Evolutionary conservation across 768 basidiomycete genomes (phyloP).

Genomic region (Lactarius indigo): DNA sequence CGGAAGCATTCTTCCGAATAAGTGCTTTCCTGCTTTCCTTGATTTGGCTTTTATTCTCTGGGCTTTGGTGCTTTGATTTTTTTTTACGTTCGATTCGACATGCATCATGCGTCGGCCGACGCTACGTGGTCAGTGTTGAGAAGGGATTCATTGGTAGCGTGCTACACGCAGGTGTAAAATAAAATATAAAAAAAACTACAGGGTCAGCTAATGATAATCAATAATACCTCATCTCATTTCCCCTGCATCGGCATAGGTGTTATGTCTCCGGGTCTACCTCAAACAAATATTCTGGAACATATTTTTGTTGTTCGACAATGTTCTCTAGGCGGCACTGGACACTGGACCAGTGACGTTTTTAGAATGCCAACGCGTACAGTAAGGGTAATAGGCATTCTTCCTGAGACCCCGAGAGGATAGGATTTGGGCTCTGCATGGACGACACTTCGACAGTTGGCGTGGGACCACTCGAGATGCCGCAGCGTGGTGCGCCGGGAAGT

Average conservation of each 20-base stretch:
- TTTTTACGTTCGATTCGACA: background rate
- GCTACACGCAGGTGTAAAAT: too few relatives aligned
- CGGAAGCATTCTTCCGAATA: conserved; percentile 3
- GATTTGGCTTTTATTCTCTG: background rate
- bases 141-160: too few relatives aligned
- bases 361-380: too few relatives aligned
- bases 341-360: too few relatives aligned
- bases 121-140: background rate
- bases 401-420: too few relatives aligned
- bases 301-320: background rate
- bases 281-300: background rate
- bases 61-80: background rate
- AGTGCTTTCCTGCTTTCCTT: background rate
- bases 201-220: background rate
- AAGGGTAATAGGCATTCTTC: too few relatives aligned
- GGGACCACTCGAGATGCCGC: too few relatives aligned
- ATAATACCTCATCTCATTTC: conserved; percentile 1
- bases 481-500: too few relatives aligned
- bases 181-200: too few relatives aligned
- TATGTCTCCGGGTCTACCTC: background rate
- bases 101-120: background rate
- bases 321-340: background rate
- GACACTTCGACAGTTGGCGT: too few relatives aligned
- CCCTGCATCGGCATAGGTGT: background rate
- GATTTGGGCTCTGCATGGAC: too few relatives aligned